phyloP scores from a whole-genome alignment of 257 asterid species.

The Solanum phureja region DNA sequence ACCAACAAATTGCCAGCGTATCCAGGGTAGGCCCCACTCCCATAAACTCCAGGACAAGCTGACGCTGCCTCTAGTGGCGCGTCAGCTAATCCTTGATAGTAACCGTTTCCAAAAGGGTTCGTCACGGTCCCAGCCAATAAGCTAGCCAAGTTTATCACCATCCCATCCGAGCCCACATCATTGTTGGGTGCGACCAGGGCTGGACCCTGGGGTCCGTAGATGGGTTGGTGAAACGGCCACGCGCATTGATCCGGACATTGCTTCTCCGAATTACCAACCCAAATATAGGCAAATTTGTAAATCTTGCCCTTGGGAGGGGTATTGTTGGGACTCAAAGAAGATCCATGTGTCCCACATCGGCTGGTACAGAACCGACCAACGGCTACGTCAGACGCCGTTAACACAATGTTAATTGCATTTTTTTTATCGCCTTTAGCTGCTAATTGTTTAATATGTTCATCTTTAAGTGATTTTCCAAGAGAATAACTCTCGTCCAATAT shows the following conservation, averaged over 20 bases:
- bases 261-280: constrained; percentile 49
- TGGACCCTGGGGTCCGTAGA: constrained; percentile 45
- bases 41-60: constrained; percentile 52
- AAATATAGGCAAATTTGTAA: constrained; percentile 39
- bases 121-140: constrained; percentile 34
- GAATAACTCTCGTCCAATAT: too few species aligned
- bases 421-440: constrained; percentile 30
- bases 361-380: constrained; percentile 40
- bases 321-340: constrained; percentile 15
- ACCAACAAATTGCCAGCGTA: constrained; percentile 45
- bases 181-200: constrained; percentile 43
- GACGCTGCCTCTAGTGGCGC: constrained; percentile 58
- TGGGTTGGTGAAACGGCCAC: constrained; percentile 60
- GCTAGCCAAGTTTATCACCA: constrained; percentile 32
- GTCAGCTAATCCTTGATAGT: constrained; percentile 35
- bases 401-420: constrained; percentile 40
- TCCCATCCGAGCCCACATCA: constrained; percentile 42
- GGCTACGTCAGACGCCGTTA: constrained; percentile 40
- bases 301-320: constrained; percentile 14
- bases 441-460: constrained; percentile 19
- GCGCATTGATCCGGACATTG: constrained; percentile 53
- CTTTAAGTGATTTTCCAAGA: too few species aligned
- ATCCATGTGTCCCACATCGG: constrained; percentile 53
- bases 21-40: constrained; percentile 53
- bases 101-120: constrained; percentile 49